Base-by-base conservation (phyloP, 305 asterid genomes). In the Solanum hybrid region DNA sequence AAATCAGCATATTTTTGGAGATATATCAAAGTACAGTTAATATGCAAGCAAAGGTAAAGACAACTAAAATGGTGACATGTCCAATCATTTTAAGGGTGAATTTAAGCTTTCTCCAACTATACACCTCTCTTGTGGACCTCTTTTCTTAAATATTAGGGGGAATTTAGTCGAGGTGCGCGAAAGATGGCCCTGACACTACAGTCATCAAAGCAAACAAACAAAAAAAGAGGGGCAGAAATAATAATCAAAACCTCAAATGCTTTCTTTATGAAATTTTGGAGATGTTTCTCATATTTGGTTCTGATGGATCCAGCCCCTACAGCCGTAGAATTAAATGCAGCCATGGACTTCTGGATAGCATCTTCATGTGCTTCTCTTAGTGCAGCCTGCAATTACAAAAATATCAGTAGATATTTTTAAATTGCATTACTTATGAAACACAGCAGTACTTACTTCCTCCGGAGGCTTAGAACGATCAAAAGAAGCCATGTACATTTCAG, bases 161-260 rank as follows among this genome's bases (percentile, higher is more conserved):
- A 51, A 60, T 77, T 60, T 60, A 60, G 71, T 60, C 26, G 2
- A 60, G 71, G 71, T 19, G 24, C 26, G 5, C 10, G 2, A 19
- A 60, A 60, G 24, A 8, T 60, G 11, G 26, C 71, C 24, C 11
- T 4, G 71, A 60, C 71, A 60, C 26, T 60, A 60, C 26, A 22
- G 26, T 60, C 72, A 60, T 22, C 71, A 60, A 60, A 60, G 10
- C 72, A 60, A 60, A 19, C 10, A 51, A 51, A 56, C 4, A 60
- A 19, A 60, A 60, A 60, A 60, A 19, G 90, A 75, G 82, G 69
- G 60, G 87, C 81, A 86, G 38, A 34, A 86, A 76, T 89, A 86
- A 76, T 89, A 60, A 85, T 78, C 84, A 51, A 88, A 97, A 85
- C 99, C 98, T 97, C 99, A 91, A 97, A 97, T 31, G 99, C 98